Evolutionary conservation across 768 basidiomycete genomes (phyloP), one percentile per base, ranked within the genome.

Genomic region (Rossbeevera mucosa): DNA sequence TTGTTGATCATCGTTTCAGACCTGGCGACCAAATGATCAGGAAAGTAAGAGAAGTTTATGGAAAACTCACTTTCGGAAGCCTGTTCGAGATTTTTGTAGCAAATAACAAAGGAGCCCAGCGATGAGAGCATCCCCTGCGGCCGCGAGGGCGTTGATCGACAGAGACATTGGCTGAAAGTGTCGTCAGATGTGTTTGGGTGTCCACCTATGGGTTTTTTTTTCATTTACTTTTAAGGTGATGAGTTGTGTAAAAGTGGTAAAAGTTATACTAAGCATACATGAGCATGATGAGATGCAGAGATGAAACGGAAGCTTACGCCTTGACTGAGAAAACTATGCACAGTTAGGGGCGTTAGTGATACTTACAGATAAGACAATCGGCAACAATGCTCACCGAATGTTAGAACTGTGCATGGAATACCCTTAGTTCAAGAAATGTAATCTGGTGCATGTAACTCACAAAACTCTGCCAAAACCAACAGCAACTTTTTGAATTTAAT

Each of bases 1-100:
- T 70, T 74, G 52, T 70, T 80, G 54, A 83, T 77, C 64, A 82
- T 73, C 0, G 69, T 74, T 54, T 82, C 80, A 22, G 78, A 79
- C 38, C 64, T 66, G 22, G 31, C 5, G 9, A 48, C 7, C 8
- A n/a, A 2, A 16, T 44, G 18, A 44, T 53, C 33, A 54, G 30
- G 50, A 43, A n/a, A 9, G 7, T 24, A 8, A 14, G 3, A 0
- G 16, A 31, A 21, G 24, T 16, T n/a, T 2, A 13, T 20, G 6
- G 14, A 47, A 30, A 2, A n/a, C 14, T 44, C 29, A 63, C 79
- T 64, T 76, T 36, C 70, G 72, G 65, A 81, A 82, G 3, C 80
- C 79, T 5, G 81, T 81, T 7, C 80, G 71, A 1, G 80, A 75
- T 16, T 51, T 65, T 13, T 80, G 75, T 25, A 83, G 66, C 50